Evolutionary conservation across 2,329 filamentous ascomycete species (phyloP), one percentile per base, ranked within the genome.

Genomic region (Hymenoscyphus infarciens): DNA sequence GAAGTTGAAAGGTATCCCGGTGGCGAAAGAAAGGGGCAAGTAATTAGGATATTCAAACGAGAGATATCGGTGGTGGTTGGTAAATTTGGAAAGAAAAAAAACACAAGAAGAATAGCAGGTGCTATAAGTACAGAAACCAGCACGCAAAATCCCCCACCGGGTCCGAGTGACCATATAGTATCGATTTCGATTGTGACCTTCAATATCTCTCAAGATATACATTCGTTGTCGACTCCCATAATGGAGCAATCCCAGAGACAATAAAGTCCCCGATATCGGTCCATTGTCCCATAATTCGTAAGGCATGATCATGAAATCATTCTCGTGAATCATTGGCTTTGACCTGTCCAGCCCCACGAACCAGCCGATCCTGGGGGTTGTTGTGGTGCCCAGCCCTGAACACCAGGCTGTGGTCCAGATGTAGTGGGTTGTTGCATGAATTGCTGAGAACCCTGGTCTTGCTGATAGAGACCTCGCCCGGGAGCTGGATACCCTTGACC

Each of bases 381-480:
- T 56, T 74, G 73, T 33, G 68, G 67, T 53, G 73, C 67, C 74
- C 74, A 75, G n/a, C 67, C 70, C 57, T 73, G 72, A 57, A 61
- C 59, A 6, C 69, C 69, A 59, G 71, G 62, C 60, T 74, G 72
- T 61, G 72, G 65, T 16, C 68, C 71, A 33, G 71, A 69, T 15
- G 86, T 75, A 69, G 82, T 76, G 76, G 87, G 81, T 70, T 88
- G 86, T 70, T 88, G 86, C 84, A 92, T 83, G 77, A 88, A 89
- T 71, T 87, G 83, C 59, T 86, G 80, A 3, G 84, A 82, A 1
- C 84, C 86, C 75, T 87, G 85, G 56, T 89, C 86, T 31, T 84
- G 76, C 19, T 83, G 77, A 68, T 87, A 87, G 70, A 88, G 83
- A 59, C 80, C 80, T 69, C 86, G 83, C 7, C 80, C 78, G 29